A percentile compares a stretch with the other conserved stretches of the same genome.
phyloP scores from a whole-genome alignment of 106 monocot genomes.

The Dioscorea dumetorum region DNA sequence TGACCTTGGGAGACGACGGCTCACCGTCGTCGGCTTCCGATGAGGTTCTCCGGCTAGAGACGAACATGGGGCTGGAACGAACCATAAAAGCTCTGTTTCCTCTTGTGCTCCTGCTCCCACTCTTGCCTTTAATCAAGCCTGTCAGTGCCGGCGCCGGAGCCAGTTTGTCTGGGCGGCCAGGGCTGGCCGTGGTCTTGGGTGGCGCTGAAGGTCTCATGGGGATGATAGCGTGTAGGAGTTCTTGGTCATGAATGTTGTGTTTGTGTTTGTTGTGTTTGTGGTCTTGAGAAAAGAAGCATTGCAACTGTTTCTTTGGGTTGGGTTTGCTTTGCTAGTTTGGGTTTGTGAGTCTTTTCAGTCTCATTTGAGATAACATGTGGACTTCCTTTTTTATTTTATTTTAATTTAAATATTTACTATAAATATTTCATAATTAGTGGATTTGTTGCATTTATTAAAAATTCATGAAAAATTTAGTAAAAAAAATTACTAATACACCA shows the following conservation, averaged over 20 bases:
- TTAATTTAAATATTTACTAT: too few relatives aligned
- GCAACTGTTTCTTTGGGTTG: neutral
- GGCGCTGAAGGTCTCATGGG: too few relatives aligned
- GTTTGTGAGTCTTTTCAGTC: neutral
- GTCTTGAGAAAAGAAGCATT: too few relatives aligned
- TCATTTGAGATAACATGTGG: neutral
- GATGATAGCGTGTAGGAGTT: too few relatives aligned
- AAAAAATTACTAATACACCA: too few relatives aligned
- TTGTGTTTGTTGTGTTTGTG: too few relatives aligned
- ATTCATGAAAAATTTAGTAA: too few relatives aligned
- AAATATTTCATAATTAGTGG: too few relatives aligned
- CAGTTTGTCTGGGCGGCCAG: conserved; percentile 61
- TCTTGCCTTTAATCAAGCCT: conserved; percentile 32
- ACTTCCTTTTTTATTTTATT: neutral
- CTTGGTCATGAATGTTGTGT: too few relatives aligned
- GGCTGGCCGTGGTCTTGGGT: conserved; percentile 40
- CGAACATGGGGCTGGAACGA: conserved; percentile 52
- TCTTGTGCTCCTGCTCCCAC: conserved; percentile 21
- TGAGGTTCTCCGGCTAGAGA: conserved; percentile 12
- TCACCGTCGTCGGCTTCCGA: conserved; percentile 27
- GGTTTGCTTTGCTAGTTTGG: neutral
- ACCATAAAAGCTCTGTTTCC: conserved; percentile 7
- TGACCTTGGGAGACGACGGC: conserved; percentile 86
- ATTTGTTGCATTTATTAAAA: too few relatives aligned
- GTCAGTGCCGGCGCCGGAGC: conserved; percentile 28